Conservation (phyloP, 306 rosid genomes). For the Geum urbanum region DNA sequence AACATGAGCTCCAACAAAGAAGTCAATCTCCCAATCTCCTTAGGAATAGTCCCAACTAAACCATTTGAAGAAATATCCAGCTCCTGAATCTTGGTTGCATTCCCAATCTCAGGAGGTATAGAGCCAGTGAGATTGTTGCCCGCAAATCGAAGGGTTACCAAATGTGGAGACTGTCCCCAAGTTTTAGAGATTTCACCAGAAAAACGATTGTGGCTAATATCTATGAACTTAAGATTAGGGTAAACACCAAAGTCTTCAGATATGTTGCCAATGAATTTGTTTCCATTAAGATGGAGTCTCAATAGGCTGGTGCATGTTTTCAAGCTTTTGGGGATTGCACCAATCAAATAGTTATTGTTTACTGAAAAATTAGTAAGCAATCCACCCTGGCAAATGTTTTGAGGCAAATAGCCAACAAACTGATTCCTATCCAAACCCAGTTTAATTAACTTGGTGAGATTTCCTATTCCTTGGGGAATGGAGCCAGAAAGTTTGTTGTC, state of each 20-base stretch:
- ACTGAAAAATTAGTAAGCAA: not conserved
- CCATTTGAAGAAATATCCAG: not conserved
- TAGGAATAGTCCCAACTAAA: not conserved
- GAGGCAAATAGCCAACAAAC: not conserved
- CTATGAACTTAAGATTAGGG: slow-evolving; percentile 31
- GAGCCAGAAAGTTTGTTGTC: not conserved
- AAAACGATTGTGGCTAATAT: slow-evolving; percentile 15
- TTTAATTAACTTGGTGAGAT: not conserved
- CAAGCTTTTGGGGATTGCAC: slow-evolving; percentile 31
- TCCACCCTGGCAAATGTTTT: not conserved
- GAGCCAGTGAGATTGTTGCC: slow-evolving; percentile 8
- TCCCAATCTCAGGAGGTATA: slow-evolving; percentile 5
- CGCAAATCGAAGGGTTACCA: not conserved
- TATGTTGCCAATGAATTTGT: slow-evolving; percentile 30
- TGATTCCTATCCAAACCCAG: slow-evolving; percentile 3
- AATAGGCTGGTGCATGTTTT: slow-evolving; percentile 30
- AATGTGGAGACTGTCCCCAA: not conserved
- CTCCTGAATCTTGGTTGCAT: not conserved
- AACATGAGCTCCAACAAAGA: not conserved
- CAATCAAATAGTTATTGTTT: not conserved
- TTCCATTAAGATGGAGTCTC: slow-evolving; percentile 27
- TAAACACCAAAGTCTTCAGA: slow-evolving; percentile 38
- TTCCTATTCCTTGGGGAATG: slow-evolving; percentile 14
- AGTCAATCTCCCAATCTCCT: not conserved
- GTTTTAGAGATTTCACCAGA: slow-evolving; percentile 11